A percentile compares a stretch with the other conserved stretches of the same genome.
Conservation (phyloP, 352 stramenopile genomes). For the Globisporangium middletonii region DNA sequence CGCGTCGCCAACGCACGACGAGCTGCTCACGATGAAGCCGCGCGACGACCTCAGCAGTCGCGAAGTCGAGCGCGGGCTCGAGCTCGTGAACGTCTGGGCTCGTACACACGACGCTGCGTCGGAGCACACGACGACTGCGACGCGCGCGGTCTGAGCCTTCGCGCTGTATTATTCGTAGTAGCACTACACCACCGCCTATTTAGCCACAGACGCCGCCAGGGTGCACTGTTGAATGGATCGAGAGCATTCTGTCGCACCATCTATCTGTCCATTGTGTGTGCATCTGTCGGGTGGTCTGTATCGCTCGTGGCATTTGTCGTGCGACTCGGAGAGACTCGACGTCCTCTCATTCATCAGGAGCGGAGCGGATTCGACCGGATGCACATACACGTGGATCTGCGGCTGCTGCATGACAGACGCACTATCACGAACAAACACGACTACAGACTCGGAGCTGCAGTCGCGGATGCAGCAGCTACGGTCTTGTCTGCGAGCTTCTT, state of each 20-base stretch:
- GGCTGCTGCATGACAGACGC: no score
- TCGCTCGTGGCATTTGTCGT: background rate
- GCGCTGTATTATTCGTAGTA: background rate
- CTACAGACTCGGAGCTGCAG: background rate
- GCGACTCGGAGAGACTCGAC: no score
- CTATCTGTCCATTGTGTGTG: background rate
- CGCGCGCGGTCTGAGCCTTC: slow-evolving; percentile 7
- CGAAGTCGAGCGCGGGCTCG: slow-evolving; percentile 51
- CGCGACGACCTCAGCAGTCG: slow-evolving; percentile 26
- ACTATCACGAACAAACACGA: no score
- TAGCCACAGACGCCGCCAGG: background rate
- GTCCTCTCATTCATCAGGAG: no score
- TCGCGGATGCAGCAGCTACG: slow-evolving; percentile 12
- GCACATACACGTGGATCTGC: no score
- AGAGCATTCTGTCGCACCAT: background rate
- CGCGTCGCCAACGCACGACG: slow-evolving; percentile 14
- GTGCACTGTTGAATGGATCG: background rate
- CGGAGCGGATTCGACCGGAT: no score
- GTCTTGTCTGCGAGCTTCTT: slow-evolving; percentile 63
- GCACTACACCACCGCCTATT: background rate
- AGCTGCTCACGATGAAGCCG: slow-evolving; percentile 19
- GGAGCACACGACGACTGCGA: background rate
- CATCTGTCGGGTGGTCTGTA: background rate
- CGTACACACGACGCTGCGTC: slow-evolving; percentile 9
- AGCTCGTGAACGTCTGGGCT: slow-evolving; percentile 64